A percentile compares a stretch with the other conserved stretches of the same genome.
Conservation (phyloP, 305 asterid species). For the Withania somnifera region DNA sequence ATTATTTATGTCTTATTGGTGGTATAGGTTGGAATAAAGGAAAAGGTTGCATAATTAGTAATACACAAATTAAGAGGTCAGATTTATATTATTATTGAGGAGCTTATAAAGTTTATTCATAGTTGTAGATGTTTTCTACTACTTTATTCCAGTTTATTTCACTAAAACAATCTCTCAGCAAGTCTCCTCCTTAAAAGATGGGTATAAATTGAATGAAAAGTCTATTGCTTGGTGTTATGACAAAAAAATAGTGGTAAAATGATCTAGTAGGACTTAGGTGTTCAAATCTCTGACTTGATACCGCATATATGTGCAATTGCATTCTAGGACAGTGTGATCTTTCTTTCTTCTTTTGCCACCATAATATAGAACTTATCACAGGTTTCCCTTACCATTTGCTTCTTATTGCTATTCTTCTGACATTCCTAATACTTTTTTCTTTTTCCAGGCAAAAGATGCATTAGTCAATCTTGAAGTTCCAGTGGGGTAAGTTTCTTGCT, state of each 20-base stretch:
- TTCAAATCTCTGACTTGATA: neutral
- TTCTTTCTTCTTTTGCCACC: neutral
- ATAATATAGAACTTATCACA: neutral
- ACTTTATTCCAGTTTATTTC: neutral
- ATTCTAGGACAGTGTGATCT: neutral
- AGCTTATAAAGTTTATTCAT: neutral
- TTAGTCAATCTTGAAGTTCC: conserved; percentile 74
- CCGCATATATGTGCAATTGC: neutral
- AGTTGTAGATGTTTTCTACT: neutral
- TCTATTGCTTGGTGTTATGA: neutral
- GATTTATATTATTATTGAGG: neutral
- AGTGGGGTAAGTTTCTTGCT: conserved; percentile 41
- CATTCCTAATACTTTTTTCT: neutral
- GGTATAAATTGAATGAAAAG: neutral
- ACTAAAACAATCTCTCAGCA: neutral
- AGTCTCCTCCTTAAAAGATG: neutral
- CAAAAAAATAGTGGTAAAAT: neutral
- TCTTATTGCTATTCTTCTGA: neutral
- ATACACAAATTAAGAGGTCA: neutral
- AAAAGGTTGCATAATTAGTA: neutral
- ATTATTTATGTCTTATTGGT: neutral
- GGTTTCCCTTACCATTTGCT: neutral
- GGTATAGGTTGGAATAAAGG: neutral
- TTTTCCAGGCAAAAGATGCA: conserved; percentile 61
- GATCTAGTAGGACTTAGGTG: neutral